These are phyloP conservation scores for Canavalia ensiformis DNA, from an alignment of 306 rosid species.

Conservation along the genomic window DNA sequence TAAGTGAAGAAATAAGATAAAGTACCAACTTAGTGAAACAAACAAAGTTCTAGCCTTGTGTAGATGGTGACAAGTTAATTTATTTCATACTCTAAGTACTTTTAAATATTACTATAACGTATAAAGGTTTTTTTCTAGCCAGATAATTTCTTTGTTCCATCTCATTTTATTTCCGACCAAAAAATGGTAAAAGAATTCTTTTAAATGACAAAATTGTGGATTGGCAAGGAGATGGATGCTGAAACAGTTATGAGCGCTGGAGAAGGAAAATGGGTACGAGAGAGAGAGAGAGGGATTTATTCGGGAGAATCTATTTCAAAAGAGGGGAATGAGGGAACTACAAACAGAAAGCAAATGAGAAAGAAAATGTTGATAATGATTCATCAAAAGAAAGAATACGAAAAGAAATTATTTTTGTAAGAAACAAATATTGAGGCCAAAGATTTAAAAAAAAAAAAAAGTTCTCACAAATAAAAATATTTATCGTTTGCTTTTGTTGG, in stretches of 20 bases:
- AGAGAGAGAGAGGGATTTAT: background rate
- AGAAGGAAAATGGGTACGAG: background rate
- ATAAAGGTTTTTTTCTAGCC: background rate
- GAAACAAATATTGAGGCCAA: background rate
- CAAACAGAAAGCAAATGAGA: too few species aligned
- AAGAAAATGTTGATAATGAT: background rate
- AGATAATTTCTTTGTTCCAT: background rate
- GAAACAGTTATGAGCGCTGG: background rate
- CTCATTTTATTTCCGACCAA: background rate
- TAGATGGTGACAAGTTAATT: too few species aligned
- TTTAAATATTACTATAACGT: background rate
- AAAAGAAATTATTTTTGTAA: background rate
- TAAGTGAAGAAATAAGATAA: slow-evolving; percentile 30
- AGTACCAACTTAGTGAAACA: slow-evolving; percentile 41
- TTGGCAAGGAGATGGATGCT: background rate
- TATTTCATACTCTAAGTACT: background rate
- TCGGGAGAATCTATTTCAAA: background rate
- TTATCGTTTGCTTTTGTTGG: background rate
- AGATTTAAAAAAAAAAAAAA: background rate
- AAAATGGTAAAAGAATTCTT: background rate
- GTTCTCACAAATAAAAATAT: background rate
- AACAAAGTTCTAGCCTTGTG: slow-evolving; percentile 30
- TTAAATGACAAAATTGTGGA: background rate
- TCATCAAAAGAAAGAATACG: background rate
- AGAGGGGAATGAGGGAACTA: background rate